Conservation (phyloP, 495 filamentous ascomycete species). For the Lophium mytilinum region DNA sequence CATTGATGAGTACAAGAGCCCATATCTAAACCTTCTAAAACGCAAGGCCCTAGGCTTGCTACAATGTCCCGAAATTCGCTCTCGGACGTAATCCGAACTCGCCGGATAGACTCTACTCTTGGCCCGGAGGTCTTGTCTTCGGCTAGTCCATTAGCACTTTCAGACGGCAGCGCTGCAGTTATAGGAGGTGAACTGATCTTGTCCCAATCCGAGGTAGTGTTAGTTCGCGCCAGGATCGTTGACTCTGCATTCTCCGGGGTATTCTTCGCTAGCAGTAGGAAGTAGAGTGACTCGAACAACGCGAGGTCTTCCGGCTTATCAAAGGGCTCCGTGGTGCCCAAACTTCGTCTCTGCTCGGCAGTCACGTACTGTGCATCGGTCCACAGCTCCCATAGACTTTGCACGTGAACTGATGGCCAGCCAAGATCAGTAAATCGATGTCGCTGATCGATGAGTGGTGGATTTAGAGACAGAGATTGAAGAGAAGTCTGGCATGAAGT, state of each 20-base stretch:
- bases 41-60: constrained; percentile 49
- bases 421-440: constrained; percentile 56
- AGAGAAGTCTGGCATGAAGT: constrained; percentile 69
- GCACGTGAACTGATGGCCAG: constrained; percentile 56
- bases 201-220: too few species aligned
- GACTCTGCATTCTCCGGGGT: background rate
- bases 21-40: constrained; percentile 57
- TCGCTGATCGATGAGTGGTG: constrained; percentile 52
- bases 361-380: constrained; percentile 53
- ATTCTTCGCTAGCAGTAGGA: constrained; percentile 57
- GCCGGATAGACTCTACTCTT: constrained; percentile 38
- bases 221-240: too few species aligned
- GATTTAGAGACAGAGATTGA: constrained; percentile 63
- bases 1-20: constrained; percentile 60
- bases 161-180: background rate
- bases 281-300: constrained; percentile 79
- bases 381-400: constrained; percentile 84
- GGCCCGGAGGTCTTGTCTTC: background rate
- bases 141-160: too few species aligned
- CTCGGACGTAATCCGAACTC: constrained; percentile 41
- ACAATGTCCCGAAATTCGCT: constrained; percentile 53
- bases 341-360: constrained; percentile 41
- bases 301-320: constrained; percentile 97
- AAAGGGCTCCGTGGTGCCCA: constrained; percentile 72
- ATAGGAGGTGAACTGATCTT: too few species aligned